A percentile compares a stretch with the other conserved stretches of the same genome.
These are phyloP conservation scores for Hyphodiscus sp. DNA, from an alignment of 2,329 filamentous ascomycete genomes.

Conservation along the genomic window DNA sequence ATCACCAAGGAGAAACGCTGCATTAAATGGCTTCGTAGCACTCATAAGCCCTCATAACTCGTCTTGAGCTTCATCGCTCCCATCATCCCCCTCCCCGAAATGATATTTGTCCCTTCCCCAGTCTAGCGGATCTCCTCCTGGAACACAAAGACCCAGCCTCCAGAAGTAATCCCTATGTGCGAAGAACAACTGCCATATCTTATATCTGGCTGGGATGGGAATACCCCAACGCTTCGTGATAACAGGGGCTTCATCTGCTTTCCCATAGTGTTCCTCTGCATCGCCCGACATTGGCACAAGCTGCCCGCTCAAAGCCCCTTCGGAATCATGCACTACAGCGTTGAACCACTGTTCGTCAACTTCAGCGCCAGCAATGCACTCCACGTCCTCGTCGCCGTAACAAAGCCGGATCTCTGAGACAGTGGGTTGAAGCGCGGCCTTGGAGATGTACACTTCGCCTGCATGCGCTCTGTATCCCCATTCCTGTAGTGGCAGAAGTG, in stretches of 20 bases:
- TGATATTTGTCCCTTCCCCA: not conserved
- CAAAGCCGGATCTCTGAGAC: slow-evolving; percentile 66
- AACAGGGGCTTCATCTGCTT: not conserved
- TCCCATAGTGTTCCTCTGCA: slow-evolving; percentile 36
- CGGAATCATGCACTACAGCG: not conserved
- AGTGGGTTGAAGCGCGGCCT: slow-evolving; percentile 60
- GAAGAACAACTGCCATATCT: slow-evolving; percentile 89
- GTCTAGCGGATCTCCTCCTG: slow-evolving; percentile 29
- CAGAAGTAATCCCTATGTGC: slow-evolving; percentile 96
- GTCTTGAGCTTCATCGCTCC: not conserved
- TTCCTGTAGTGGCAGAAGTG: slow-evolving; percentile 75
- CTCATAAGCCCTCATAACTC: not conserved
- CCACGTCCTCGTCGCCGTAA: slow-evolving; percentile 60
- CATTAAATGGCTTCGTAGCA: not conserved
- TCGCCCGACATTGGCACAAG: slow-evolving; percentile 18
- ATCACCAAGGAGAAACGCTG: not conserved
- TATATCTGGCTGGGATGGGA: slow-evolving; percentile 44
- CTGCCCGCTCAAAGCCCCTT: not conserved
- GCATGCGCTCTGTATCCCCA: slow-evolving; percentile 85
- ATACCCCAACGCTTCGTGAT: slow-evolving; percentile 24
- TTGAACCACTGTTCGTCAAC: slow-evolving; percentile 10
- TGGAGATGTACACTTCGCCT: slow-evolving; percentile 81
- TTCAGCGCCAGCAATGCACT: slow-evolving; percentile 58
- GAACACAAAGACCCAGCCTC: slow-evolving; percentile 83
- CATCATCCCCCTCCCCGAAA: not conserved